Percentiles rank a stretch among this genome's conserved stretches.
These are phyloP conservation scores for Saururus chinensis DNA, from an alignment of 164 flowering plant genomes.

Conservation along the genomic window DNA sequence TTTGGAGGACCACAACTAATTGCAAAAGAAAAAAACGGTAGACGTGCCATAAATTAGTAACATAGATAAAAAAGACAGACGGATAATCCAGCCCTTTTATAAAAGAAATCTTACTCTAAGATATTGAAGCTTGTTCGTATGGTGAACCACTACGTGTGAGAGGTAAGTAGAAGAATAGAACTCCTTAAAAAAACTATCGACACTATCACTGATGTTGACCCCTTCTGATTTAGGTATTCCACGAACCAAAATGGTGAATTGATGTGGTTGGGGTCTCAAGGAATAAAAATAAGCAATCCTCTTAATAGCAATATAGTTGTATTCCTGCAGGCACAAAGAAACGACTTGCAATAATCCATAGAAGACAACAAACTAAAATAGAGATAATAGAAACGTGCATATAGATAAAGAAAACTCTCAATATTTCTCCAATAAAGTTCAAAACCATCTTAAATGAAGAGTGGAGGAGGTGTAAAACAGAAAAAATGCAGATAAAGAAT, in stretches of 20 bases:
- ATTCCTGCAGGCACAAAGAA: slow-evolving; percentile 53
- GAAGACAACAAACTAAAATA: too few relatives aligned
- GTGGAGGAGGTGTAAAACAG: neutral
- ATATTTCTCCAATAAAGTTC: neutral
- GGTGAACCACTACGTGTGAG: slow-evolving; percentile 61
- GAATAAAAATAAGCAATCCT: slow-evolving; percentile 58
- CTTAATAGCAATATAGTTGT: slow-evolving; percentile 49
- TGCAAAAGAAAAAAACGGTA: neutral
- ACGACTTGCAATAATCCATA: neutral
- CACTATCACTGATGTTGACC: slow-evolving; percentile 46
- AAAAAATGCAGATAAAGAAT: neutral
- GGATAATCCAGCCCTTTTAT: neutral
- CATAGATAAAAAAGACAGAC: neutral
- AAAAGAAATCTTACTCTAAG: slow-evolving; percentile 54
- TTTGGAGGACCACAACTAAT: neutral
- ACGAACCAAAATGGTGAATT: slow-evolving; percentile 78
- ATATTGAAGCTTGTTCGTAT: slow-evolving; percentile 47
- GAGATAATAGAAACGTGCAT: neutral
- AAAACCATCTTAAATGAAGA: neutral
- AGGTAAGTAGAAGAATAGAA: slow-evolving; percentile 69
- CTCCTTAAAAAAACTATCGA: slow-evolving; percentile 65
- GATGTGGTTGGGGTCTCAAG: slow-evolving; percentile 78
- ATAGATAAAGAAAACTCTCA: neutral
- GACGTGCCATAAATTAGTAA: neutral
- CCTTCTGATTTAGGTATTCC: slow-evolving; percentile 53